phyloP scores from a whole-genome alignment of 2,329 filamentous ascomycete species.

The Epichloe festucae region DNA sequence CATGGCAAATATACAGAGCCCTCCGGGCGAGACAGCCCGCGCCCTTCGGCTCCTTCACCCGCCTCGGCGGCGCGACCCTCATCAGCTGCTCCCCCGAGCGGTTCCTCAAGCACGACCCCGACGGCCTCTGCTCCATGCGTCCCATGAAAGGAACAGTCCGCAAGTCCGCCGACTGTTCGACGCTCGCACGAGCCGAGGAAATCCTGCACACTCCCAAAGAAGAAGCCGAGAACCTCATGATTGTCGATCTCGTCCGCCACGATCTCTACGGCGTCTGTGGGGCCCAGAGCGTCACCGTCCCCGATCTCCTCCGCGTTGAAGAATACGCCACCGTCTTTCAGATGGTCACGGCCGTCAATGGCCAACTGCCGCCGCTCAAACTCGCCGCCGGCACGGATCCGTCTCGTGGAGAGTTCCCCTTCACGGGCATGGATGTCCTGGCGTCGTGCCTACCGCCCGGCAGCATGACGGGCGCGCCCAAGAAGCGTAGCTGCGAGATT shows the following conservation, averaged over 20 bases:
- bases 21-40: constrained; percentile 64
- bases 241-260: constrained; percentile 90
- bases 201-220: constrained; percentile 77
- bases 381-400: constrained; percentile 7
- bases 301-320: constrained; percentile 72
- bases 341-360: constrained; percentile 80
- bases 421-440: constrained; percentile 63
- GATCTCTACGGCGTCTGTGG: constrained; percentile 80
- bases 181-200: constrained; percentile 55
- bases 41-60: constrained; percentile 73
- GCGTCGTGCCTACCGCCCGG: constrained; percentile 72
- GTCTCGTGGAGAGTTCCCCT: constrained; percentile 9
- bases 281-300: constrained; percentile 57
- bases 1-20: constrained; percentile 61
- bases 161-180: constrained; percentile 53
- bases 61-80: constrained; percentile 55
- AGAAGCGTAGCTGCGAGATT: constrained; percentile 82
- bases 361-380: constrained; percentile 33
- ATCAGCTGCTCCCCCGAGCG: constrained; percentile 80
- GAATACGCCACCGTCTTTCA: constrained; percentile 86
- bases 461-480: constrained; percentile 93
- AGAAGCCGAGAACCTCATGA: constrained; percentile 94
- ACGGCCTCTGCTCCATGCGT: constrained; percentile 60
- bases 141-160: constrained; percentile 97
- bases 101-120: constrained; percentile 50